Evolutionary conservation across 164 flowering plant genomes (phyloP), one percentile per base, ranked within the genome.

Genomic region (Berberis vulgaris): DNA sequence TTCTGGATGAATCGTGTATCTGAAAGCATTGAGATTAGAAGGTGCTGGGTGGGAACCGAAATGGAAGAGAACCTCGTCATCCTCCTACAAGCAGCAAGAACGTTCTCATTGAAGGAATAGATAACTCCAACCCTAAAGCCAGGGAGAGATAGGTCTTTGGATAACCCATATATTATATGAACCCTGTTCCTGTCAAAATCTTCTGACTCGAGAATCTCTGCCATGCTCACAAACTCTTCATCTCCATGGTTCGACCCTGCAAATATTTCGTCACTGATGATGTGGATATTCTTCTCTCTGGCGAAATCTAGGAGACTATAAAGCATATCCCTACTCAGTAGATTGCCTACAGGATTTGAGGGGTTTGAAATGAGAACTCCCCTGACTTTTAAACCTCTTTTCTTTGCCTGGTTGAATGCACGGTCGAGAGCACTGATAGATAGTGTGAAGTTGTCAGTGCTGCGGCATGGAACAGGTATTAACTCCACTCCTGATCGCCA

Each of bases 401-500:
- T 95, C 77, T 77, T 95, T 8, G 98, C 96, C 72, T 89, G 99
- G 78, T 73, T 84, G 79, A 84, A 91, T 41, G 96, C 89, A 46
- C 81, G 85, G 52, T 95, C 96, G 54, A 95, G 85, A 57, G 96
- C 80, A 63, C 77, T 71, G 39, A 85, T 75, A 61, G 84, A 85
- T 62, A 85, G 42, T 65, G 57, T 77, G 76, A 95, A 95, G 72
- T 78, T 80, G 70, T 95, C 97, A 40, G 94, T 78, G 68, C 89
- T 86, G 49, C 99, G 85, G 65, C 99, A 95, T 10, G 94, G 97
- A 69, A 91, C 96, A n/a, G 91, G 95, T 56, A 95, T 81, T 49
- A 91, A 74, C 72, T 91, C 97, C 41, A 88, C 96, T 12, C 97
- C 98, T 44, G 83, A 81, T 74, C 98, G 81, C 86, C 84, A 88